Base-by-base conservation (phyloP, 2,329 filamentous ascomycete species). In the Arthrobotrys iridis region DNA sequence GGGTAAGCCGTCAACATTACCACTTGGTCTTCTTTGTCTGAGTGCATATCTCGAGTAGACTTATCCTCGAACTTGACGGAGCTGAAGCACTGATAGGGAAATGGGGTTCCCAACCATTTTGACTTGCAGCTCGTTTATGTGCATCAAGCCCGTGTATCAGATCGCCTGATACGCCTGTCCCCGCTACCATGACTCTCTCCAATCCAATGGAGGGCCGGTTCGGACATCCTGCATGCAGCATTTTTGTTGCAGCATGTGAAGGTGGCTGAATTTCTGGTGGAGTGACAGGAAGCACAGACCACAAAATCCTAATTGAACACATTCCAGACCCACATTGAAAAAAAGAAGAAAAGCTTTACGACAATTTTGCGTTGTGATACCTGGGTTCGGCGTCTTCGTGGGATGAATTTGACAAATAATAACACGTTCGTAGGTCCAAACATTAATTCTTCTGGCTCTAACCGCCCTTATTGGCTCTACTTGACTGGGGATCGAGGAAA, bases 331-430 rank as follows among this genome's bases (percentile, higher is more conserved):
- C 35, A 28, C 8, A 18, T 5, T 24, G 11, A 3, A 13, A 37
- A 20, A 55, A 55, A 37, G 11, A 3, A 13, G 24, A 20, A 55
- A 55, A 37, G n/a, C 10, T 55, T 55, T 55, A 55, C 30, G 37
- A 35, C 30, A 55, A 28, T 2, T 33, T 52, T 52, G n/a, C 30
- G 50, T 18, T 55, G 28, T n/a, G 18, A 55, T 11, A n/a, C 30
- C 24, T 37, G 18, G 3, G 15, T 55, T 52, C 60, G 60, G 45
- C 58, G 45, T 41, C 28, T 24, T 41, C 20, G 48, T 30, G 35
- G 43, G 37, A 50, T 52, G 26, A n/a, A 55, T 37, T 55, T 55
- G 50, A 35, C 50, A 55, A 55, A 55, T 35, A 55, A n/a, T 35
- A 37, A 55, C 50, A 7, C 24, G 24, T 7, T 30, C 22, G 24